phyloP scores from a whole-genome alignment of 2,329 filamentous ascomycete genomes.

The Nemania sp. region DNA sequence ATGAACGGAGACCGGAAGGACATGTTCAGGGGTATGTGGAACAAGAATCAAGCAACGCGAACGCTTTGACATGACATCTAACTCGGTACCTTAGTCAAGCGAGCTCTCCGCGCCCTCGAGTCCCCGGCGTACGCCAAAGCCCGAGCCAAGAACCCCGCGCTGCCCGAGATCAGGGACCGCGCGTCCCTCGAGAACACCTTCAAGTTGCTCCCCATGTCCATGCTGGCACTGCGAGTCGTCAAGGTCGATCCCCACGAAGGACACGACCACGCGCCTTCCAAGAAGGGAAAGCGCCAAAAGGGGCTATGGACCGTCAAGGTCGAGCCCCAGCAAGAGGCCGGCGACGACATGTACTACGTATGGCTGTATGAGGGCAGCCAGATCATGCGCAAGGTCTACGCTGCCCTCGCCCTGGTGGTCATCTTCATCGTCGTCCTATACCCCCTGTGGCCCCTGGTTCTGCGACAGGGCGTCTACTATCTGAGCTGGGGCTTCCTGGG shows the following conservation, averaged over 20 bases:
- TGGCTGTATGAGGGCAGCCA: conserved; percentile 96
- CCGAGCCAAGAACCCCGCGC: conserved; percentile 82
- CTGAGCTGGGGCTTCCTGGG: conserved; percentile 91
- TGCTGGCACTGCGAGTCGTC: conserved; percentile 86
- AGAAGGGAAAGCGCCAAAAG: conserved; percentile 87
- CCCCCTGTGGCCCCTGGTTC: conserved; percentile 89
- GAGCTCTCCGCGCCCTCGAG: conserved; percentile 86
- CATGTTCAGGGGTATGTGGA: conserved; percentile 82
- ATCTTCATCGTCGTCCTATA: conserved; percentile 94
- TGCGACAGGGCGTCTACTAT: conserved; percentile 96
- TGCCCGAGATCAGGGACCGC: conserved; percentile 86
- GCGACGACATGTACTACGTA: conserved; percentile 89
- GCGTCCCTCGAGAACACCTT: conserved; percentile 90
- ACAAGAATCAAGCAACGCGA: conserved; percentile 20
- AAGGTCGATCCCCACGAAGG: conserved; percentile 81
- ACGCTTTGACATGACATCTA: conserved; percentile 12
- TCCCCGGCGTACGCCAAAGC: conserved; percentile 91
- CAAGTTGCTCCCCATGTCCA: conserved; percentile 91
- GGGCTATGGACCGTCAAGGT: conserved; percentile 95
- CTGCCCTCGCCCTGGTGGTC: conserved; percentile 75
- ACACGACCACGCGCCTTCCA: conserved; percentile 67
- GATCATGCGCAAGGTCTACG: conserved; percentile 92
- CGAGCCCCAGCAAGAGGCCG: conserved; percentile 90
- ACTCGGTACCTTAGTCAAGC: conserved; percentile 71
- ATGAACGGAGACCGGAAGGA: conserved; percentile 96